Percentiles rank a stretch among this genome's conserved stretches.
phyloP scores from a whole-genome alignment of 345 rosid genomes.

The Alliaria petiolata region DNA sequence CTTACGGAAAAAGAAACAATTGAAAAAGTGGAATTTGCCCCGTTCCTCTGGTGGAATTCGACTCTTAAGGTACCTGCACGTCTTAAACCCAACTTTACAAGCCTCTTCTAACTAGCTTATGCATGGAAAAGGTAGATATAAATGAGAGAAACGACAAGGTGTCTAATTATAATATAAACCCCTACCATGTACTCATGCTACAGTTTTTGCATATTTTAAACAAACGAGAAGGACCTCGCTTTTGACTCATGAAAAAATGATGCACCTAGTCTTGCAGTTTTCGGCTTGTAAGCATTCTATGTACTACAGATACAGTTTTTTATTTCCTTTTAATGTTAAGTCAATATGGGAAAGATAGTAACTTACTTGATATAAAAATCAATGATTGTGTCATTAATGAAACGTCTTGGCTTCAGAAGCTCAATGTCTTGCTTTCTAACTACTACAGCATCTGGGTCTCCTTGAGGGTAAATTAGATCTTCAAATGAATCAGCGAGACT shows the following conservation, averaged over 20 bases:
- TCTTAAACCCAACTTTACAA: slow-evolving; percentile 11
- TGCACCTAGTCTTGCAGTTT: neutral
- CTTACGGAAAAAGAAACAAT: slow-evolving; percentile 95
- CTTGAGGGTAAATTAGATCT: slow-evolving; percentile 80
- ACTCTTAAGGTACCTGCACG: slow-evolving; percentile 71
- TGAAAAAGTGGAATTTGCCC: slow-evolving; percentile 79
- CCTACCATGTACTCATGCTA: neutral
- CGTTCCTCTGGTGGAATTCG: slow-evolving; percentile 53
- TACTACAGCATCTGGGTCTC: slow-evolving; percentile 84
- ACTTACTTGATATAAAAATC: slow-evolving; percentile 89
- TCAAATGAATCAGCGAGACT: slow-evolving; percentile 65
- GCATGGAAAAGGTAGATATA: too few species aligned
- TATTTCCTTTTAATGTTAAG: neutral
- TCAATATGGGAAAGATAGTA: neutral
- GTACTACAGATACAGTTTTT: neutral
- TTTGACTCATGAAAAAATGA: neutral
- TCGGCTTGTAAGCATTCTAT: neutral
- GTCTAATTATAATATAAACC: neutral
- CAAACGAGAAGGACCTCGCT: neutral
- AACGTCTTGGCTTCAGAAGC: slow-evolving; percentile 71
- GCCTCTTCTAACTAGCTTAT: too few species aligned
- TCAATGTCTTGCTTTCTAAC: slow-evolving; percentile 79
- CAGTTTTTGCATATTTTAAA: neutral
- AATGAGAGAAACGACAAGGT: too few species aligned
- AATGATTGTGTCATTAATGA: slow-evolving; percentile 87